Evolutionary conservation across 2,329 filamentous ascomycete genomes (phyloP).

Genomic region (Colletotrichum eleusines): DNA sequence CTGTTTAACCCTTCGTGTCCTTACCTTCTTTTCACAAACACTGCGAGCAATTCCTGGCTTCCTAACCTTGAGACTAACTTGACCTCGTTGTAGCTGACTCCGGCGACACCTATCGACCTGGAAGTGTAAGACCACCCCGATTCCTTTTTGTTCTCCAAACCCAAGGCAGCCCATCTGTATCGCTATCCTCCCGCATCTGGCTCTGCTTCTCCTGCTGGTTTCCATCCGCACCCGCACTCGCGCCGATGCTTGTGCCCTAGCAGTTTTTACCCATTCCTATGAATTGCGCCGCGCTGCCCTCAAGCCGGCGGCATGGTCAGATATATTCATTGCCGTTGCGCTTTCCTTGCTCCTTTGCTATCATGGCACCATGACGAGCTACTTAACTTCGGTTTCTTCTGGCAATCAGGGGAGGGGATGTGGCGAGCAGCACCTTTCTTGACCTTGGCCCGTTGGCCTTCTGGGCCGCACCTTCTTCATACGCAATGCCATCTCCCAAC

Average conservation of each 20-base stretch:
- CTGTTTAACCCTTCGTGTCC: conserved; percentile 23
- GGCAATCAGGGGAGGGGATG: not conserved
- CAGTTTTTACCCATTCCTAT: not conserved
- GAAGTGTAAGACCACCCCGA: conserved; percentile 54
- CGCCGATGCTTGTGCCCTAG: conserved; percentile 21
- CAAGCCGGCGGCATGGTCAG: not conserved
- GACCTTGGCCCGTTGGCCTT: not conserved
- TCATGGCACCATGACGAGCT: not conserved
- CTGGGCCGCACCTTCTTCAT: conserved; percentile 6
- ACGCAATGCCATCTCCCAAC: not conserved
- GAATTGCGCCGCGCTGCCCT: not conserved
- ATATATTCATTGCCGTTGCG: not conserved
- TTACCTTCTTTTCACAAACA: conserved; percentile 29
- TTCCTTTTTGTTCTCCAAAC: conserved; percentile 5
- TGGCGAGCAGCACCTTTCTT: not conserved
- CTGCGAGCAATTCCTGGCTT: conserved; percentile 45
- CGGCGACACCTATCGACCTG: conserved; percentile 71
- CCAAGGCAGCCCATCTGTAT: conserved; percentile 5
- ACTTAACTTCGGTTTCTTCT: not conserved
- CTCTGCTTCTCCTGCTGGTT: not conserved
- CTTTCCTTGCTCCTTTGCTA: not conserved
- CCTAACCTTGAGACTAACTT: conserved; percentile 54
- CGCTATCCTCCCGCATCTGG: not conserved
- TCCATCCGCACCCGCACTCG: not conserved
- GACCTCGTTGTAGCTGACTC: conserved; percentile 63